Evolutionary conservation across 441 rosid species (phyloP).

Genomic region (Lepidium campestre): DNA sequence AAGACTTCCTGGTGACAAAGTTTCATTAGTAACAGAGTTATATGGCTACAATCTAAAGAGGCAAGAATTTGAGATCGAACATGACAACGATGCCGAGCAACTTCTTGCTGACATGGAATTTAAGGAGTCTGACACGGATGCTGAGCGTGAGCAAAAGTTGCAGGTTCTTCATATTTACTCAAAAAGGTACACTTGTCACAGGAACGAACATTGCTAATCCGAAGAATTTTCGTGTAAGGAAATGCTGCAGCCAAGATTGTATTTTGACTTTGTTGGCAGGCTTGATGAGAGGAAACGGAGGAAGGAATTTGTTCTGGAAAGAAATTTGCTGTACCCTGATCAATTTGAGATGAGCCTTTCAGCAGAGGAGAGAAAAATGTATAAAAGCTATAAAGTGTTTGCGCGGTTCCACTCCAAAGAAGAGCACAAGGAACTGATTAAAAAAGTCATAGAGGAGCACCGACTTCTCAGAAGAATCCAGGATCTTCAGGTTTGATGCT

Average conservation of each 20-base stretch:
- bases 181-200: slow-evolving; percentile 48
- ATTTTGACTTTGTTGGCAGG: slow-evolving; percentile 40
- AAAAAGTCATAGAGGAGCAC: slow-evolving; percentile 67
- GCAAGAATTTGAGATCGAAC: slow-evolving; percentile 91
- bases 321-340: slow-evolving; percentile 72
- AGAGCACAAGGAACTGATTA: slow-evolving; percentile 70
- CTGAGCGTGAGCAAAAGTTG: slow-evolving; percentile 74
- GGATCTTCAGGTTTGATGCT: slow-evolving; percentile 72
- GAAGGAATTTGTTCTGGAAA: slow-evolving; percentile 80
- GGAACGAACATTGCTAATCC: not conserved
- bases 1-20: slow-evolving; percentile 64
- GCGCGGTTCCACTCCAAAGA: slow-evolving; percentile 84
- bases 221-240: not conserved
- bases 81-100: slow-evolving; percentile 96
- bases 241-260: slow-evolving; percentile 10
- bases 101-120: slow-evolving; percentile 95
- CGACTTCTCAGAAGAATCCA: slow-evolving; percentile 64
- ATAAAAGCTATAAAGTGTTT: slow-evolving; percentile 68
- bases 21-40: slow-evolving; percentile 55
- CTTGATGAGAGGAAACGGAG: slow-evolving; percentile 94
- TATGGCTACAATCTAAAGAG: slow-evolving; percentile 91
- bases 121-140: slow-evolving; percentile 63
- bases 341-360: slow-evolving; percentile 67
- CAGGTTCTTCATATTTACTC: slow-evolving; percentile 79
- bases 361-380: slow-evolving; percentile 63